phyloP scores from a whole-genome alignment of 2,329 filamentous ascomycete species.

The Akanthomyces uredinophilus region DNA sequence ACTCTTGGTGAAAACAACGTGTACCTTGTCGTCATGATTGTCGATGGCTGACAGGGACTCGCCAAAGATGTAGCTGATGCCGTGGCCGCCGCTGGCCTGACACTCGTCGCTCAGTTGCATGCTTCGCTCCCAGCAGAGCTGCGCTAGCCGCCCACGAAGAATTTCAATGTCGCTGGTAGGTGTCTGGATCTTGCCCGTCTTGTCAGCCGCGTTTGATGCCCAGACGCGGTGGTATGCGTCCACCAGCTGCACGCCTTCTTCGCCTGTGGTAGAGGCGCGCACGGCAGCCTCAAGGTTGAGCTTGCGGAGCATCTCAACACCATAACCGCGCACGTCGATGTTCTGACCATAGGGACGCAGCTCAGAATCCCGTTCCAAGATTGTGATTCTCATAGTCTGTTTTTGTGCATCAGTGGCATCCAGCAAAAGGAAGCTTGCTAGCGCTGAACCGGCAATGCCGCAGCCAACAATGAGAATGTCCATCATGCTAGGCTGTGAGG shows the following conservation, averaged over 20 bases:
- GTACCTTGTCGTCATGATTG: slow-evolving; percentile 27
- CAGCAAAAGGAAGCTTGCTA: slow-evolving; percentile 36
- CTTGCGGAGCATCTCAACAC: slow-evolving; percentile 32
- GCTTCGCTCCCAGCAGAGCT: slow-evolving; percentile 41
- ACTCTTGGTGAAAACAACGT: slow-evolving; percentile 37
- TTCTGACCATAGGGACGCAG: slow-evolving; percentile 39
- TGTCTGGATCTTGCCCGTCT: slow-evolving; percentile 37
- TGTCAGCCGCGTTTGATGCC: slow-evolving; percentile 37
- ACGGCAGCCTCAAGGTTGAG: slow-evolving; percentile 36
- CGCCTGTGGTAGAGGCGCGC: slow-evolving; percentile 35
- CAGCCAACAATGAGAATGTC: slow-evolving; percentile 43
- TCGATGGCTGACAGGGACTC: slow-evolving; percentile 25
- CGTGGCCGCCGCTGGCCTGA: slow-evolving; percentile 17
- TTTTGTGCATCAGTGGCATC: slow-evolving; percentile 22
- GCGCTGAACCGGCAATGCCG: slow-evolving; percentile 39
- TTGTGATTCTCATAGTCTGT: slow-evolving; percentile 27
- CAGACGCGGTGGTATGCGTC: slow-evolving; percentile 32
- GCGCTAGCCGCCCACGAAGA: slow-evolving; percentile 41
- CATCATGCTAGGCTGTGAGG: background rate
- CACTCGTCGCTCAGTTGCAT: slow-evolving; percentile 37
- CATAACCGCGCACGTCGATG: slow-evolving; percentile 41
- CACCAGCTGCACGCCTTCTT: slow-evolving; percentile 44
- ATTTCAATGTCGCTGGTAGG: slow-evolving; percentile 55
- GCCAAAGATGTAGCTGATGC: slow-evolving; percentile 25
- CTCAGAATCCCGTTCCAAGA: slow-evolving; percentile 36